A percentile compares a stretch with the other conserved stretches of the same genome.
Evolutionary conservation across 31 red algal species (phyloP).

Genomic region (Odonthalia washingtoniensis): DNA sequence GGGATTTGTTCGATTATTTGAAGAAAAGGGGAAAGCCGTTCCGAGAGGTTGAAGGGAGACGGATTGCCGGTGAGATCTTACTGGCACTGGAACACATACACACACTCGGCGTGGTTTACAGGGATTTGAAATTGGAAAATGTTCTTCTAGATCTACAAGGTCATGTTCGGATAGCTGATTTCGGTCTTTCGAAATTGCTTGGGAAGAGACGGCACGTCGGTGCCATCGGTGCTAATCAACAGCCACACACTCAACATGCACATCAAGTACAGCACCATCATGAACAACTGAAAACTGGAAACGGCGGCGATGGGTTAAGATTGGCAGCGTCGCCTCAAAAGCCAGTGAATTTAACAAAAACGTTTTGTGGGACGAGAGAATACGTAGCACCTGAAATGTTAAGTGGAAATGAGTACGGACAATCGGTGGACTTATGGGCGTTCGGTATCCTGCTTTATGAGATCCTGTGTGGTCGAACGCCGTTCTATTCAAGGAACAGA

Average conservation of each 20-base stretch:
- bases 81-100: slow-evolving; percentile 93
- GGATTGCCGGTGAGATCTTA: slow-evolving; percentile 91
- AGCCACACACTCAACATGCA: no score
- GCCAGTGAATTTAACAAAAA: slow-evolving; percentile 80
- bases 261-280: no score
- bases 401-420: slow-evolving; percentile 78
- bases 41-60: slow-evolving; percentile 73
- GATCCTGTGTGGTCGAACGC: slow-evolving; percentile 91
- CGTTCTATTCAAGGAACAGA: slow-evolving; percentile 90
- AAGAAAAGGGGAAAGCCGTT: slow-evolving; percentile 75
- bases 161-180: slow-evolving; percentile 90
- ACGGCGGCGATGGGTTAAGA: background rate
- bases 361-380: slow-evolving; percentile 87
- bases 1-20: slow-evolving; percentile 91
- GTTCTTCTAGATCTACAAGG: slow-evolving; percentile 90
- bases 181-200: slow-evolving; percentile 89
- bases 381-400: slow-evolving; percentile 88
- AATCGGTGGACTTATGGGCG: slow-evolving; percentile 96
- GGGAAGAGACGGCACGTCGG: background rate
- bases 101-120: slow-evolving; percentile 91
- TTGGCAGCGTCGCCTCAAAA: background rate
- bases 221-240: background rate
- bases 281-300: background rate
- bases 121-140: slow-evolving; percentile 98
- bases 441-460: slow-evolving; percentile 95